Conservation (phyloP, 2,329 filamentous ascomycete genomes). For the Alternaria alternata region DNA sequence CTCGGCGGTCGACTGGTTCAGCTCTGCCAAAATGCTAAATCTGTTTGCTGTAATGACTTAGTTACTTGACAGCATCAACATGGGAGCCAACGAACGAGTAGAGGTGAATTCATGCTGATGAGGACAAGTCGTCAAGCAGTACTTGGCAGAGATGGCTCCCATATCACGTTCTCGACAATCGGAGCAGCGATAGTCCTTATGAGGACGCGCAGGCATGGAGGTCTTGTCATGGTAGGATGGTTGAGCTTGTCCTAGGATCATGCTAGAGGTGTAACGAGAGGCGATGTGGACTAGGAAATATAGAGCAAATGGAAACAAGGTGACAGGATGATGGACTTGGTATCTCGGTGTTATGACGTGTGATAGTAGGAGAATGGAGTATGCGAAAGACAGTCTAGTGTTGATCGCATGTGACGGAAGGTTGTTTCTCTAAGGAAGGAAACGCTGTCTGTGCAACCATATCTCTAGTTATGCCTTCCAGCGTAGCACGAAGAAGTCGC, state of each 20-base stretch:
- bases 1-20: conserved; percentile 27
- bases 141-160: conserved; percentile 1
- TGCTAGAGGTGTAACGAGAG: conserved; percentile 16
- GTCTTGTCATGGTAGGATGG: conserved; percentile 17
- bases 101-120: conserved; percentile 32
- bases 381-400: neutral
- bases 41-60: conserved; percentile 32
- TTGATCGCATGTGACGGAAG: neutral
- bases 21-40: conserved; percentile 38
- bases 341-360: neutral
- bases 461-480: neutral
- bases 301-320: conserved; percentile 13
- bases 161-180: conserved; percentile 19
- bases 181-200: conserved; percentile 17
- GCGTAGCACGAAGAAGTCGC: neutral
- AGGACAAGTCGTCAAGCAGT: conserved; percentile 17
- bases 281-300: conserved; percentile 20
- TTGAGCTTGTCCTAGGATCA: conserved; percentile 25
- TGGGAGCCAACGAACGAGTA: conserved; percentile 25
- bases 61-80: neutral
- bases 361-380: neutral
- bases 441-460: too few relatives aligned
- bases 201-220: conserved; percentile 13
- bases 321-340: conserved; percentile 9
- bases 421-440: neutral